Evolutionary conservation across 2,329 filamentous ascomycete species (phyloP), one percentile per base, ranked within the genome.

Genomic region (Byssochlamys sp.): DNA sequence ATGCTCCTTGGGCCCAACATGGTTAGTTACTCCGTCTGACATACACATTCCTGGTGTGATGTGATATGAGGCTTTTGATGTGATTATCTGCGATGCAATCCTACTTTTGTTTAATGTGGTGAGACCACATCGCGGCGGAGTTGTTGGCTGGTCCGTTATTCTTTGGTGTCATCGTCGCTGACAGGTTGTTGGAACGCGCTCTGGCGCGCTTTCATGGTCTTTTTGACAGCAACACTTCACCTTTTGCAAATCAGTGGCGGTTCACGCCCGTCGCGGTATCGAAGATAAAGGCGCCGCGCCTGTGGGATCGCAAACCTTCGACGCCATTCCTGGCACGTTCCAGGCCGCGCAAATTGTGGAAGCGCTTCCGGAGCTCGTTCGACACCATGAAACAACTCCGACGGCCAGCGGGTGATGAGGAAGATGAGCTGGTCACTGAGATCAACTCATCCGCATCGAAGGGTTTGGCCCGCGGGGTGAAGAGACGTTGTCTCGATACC

Each of bases 271-370:
- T 70, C 55, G 72, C 29, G 29, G 29, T 73, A 53, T 64, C 65
- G 31, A 58, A 65, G n/a, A 68, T 64, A 52, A 64, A 66, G 31
- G 59, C 66, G 35, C 73, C 74, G 29, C 74, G 72, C 57, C 62
- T 73, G 58, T 78, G 76, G 76, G 75, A 78, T 57, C 75, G 76
- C 58, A 73, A 73, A 57, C 75, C 75, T 19, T 71, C 75, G 3
- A 75, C 72, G 4, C 70, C 75, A 2, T 72, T 74, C 53, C 60
- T 69, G 39, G 62, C 70, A 12, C 72, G 73, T 10, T 67, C 71
- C 48, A 74, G 73, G 48, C 67, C 74, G 45, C 73, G 73, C 53
- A 78, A 76, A 57, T 67, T 78, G 56, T 78, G 76, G 76, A 78
- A 77, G 62, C 71, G 76, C 53, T 70, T 77, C 58, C 67, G 67